These are phyloP conservation scores for Solanum arcanum DNA, from an alignment of 257 asterid genomes.

Conservation along the genomic window DNA sequence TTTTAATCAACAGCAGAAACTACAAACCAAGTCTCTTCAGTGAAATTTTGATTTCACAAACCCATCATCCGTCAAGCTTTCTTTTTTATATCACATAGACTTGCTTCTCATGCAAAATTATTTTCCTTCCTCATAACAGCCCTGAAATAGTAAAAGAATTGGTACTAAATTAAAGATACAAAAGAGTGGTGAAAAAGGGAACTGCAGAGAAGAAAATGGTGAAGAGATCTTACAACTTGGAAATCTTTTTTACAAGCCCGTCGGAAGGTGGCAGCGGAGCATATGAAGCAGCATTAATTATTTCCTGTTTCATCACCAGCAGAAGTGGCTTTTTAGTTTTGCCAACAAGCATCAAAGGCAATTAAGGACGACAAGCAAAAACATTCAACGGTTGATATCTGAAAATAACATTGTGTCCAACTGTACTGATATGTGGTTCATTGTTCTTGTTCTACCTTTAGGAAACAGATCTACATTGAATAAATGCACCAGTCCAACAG, in stretches of 20 bases:
- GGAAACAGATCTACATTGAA: background rate
- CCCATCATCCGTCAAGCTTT: background rate
- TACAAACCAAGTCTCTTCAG: background rate
- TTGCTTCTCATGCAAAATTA: background rate
- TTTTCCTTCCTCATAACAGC: background rate
- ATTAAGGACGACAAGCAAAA: background rate
- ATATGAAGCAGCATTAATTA: slow-evolving; percentile 7
- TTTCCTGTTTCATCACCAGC: background rate
- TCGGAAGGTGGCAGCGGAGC: slow-evolving; percentile 2
- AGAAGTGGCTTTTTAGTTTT: background rate
- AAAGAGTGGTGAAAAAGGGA: background rate
- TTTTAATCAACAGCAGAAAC: background rate
- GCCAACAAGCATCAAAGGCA: background rate
- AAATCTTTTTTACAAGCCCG: background rate
- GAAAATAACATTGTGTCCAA: background rate
- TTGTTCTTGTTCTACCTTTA: background rate
- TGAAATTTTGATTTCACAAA: background rate
- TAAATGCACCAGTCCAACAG: background rate
- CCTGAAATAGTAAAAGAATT: background rate
- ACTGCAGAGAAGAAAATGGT: background rate
- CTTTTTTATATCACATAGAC: background rate
- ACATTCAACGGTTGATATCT: background rate
- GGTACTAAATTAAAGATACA: background rate
- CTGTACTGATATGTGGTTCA: background rate
- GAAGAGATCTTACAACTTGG: background rate